Conservation (phyloP, 2,329 filamentous ascomycete species). For the Cladosporium halotolerans region DNA sequence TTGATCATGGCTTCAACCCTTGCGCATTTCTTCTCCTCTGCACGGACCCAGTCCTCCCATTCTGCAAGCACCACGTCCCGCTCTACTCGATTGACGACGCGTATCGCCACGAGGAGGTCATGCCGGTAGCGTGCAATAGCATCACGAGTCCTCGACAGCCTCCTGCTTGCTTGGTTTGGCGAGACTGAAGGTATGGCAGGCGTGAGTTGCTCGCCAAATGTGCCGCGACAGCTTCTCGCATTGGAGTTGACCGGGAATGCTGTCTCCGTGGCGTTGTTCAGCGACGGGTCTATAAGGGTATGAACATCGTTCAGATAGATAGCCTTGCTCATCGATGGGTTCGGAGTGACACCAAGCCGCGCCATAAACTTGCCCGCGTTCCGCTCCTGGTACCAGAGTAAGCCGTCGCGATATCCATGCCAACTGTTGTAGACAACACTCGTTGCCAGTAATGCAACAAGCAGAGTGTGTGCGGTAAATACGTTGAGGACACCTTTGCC, state of each 20-base stretch:
- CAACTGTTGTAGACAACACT: constrained; percentile 70
- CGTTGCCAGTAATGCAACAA: constrained; percentile 61
- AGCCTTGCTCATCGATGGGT: constrained; percentile 73
- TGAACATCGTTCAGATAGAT: constrained; percentile 80
- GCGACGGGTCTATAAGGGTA: constrained; percentile 43
- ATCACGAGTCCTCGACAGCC: constrained; percentile 74
- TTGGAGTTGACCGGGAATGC: constrained; percentile 2
- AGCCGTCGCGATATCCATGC: constrained; percentile 65
- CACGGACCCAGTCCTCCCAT: constrained; percentile 86
- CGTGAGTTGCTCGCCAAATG: constrained; percentile 27
- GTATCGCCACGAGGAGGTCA: constrained; percentile 82
- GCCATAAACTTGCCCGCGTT: constrained; percentile 75
- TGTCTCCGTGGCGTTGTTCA: constrained; percentile 18
- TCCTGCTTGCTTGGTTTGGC: constrained; percentile 24
- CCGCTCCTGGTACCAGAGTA: constrained; percentile 80
- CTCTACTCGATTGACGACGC: constrained; percentile 84
- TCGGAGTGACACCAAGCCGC: constrained; percentile 70
- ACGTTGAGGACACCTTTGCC: constrained; percentile 24
- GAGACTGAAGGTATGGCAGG: constrained; percentile 12
- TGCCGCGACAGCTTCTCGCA: constrained; percentile 25
- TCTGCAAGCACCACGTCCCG: constrained; percentile 77
- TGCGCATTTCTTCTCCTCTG: constrained; percentile 71
- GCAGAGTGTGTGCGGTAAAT: constrained; percentile 59
- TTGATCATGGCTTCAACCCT: constrained; percentile 50
- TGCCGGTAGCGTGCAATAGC: constrained; percentile 78